Evolutionary conservation across 148 eudicot species (phyloP).

Genomic region (Chenopodium quinoa): DNA sequence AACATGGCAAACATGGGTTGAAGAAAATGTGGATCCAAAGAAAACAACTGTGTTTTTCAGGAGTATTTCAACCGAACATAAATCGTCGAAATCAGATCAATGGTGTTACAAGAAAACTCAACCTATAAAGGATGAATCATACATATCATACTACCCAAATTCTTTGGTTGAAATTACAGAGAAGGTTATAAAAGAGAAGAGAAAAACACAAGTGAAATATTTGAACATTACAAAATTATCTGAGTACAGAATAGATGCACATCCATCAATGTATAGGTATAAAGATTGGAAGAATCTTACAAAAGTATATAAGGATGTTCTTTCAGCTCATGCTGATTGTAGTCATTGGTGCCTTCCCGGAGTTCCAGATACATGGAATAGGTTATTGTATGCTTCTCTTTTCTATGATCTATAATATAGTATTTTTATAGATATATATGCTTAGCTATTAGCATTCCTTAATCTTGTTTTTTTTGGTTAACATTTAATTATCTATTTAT

Average conservation of each 20-base stretch:
- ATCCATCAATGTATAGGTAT: conserved; percentile 37
- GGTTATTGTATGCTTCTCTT: conserved; percentile 40
- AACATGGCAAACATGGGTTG: conserved; percentile 52
- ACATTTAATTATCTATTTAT: too few relatives aligned
- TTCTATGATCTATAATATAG: neutral
- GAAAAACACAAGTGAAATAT: conserved; percentile 33
- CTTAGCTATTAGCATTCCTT: too few relatives aligned
- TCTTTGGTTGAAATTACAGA: conserved; percentile 31
- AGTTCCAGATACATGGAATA: conserved; percentile 52
- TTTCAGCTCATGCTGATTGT: conserved; percentile 34
- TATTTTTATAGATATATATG: too few relatives aligned
- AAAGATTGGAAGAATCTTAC: conserved; percentile 24
- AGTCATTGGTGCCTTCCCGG: conserved; percentile 62
- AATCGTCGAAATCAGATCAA: neutral
- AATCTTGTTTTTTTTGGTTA: too few relatives aligned
- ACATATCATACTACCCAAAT: conserved; percentile 24
- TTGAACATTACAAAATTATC: conserved; percentile 53
- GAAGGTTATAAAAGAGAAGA: conserved; percentile 21
- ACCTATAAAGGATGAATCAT: conserved; percentile 46
- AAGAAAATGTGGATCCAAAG: conserved; percentile 31
- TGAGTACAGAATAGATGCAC: conserved; percentile 46
- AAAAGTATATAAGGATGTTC: neutral
- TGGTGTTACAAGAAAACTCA: conserved; percentile 47
- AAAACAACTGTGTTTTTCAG: conserved; percentile 46
- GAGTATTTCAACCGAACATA: conserved; percentile 53